phyloP scores from a whole-genome alignment of 2,329 filamentous ascomycete species.

The Colletotrichum endophyticum region DNA sequence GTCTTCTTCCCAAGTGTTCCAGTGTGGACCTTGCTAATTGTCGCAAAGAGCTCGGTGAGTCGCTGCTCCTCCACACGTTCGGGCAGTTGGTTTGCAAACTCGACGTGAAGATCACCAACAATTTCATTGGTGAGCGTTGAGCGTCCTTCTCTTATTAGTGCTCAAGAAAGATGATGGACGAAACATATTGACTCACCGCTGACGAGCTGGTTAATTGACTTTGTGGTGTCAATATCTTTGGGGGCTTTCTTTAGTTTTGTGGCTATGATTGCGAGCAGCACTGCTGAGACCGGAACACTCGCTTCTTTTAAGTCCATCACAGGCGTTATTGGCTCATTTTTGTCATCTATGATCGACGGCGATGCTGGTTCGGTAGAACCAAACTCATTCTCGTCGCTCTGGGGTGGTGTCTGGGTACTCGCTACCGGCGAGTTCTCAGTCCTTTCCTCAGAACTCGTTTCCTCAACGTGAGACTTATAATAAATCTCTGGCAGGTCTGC shows the following conservation, averaged over 20 bases:
- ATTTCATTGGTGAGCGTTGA: constrained; percentile 99
- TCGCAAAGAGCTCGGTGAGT: constrained; percentile 70
- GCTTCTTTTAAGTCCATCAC: constrained; percentile 81
- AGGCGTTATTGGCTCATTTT: neutral
- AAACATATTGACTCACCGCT: constrained; percentile 69
- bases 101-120: constrained; percentile 93
- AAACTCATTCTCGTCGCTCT: neutral
- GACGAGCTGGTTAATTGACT: constrained; percentile 97
- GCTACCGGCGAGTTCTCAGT: neutral
- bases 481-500: constrained; percentile 99
- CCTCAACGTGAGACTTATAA: constrained; percentile 89
- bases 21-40: constrained; percentile 74
- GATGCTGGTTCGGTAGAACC: neutral
- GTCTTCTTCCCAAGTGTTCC: constrained; percentile 97
- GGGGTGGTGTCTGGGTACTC: neutral
- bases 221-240: constrained; percentile 85
- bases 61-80: constrained; percentile 98
- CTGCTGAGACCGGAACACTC: constrained; percentile 85
- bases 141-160: constrained; percentile 69
- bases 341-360: neutral
- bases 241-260: constrained; percentile 97
- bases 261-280: constrained; percentile 87
- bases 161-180: neutral
- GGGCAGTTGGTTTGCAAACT: constrained; percentile 89
- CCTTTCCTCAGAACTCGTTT: constrained; percentile 34